Evolutionary conservation across 2,329 filamentous ascomycete genomes (phyloP), one percentile per base, ranked within the genome.

Genomic region (Colletotrichum cordylinicola): DNA sequence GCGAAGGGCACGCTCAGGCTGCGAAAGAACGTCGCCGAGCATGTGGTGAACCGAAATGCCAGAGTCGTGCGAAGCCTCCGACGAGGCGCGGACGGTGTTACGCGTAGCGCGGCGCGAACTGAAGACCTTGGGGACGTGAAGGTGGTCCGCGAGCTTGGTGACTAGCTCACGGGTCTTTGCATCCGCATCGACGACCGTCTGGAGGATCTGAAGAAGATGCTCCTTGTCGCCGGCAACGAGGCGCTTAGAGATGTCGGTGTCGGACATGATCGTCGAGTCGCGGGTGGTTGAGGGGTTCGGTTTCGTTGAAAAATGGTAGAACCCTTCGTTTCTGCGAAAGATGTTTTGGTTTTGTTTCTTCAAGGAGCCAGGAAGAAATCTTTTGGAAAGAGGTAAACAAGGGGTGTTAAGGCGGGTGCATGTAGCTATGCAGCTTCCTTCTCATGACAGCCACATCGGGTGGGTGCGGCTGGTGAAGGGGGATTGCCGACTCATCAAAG

Each of bases 51-150:
- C 16, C 12, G 35, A 62, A n/a, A 60, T 27, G 1, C 15, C 35
- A 21, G 61, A 67, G n/a, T 64, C 61, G 61, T 72, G 72, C 12
- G 72, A 74, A 24, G 52, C 62, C 56, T 73, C 43, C 39, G 64
- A 62, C 3, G 62, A 62, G 10, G 39, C 21, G 27, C 72, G 68
- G 4, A 21, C 61, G 52, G 48, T 72, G 33, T 70, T 70, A 2
- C 73, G 73, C 15, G 37, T 67, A 8, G 21, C 35, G 55, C 9
- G 37, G 52, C 37, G 31, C 58, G 43, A 43, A 8, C 55, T 31
- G 21, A 56, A 48, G 65, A 52, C 66, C 67, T 24, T 75, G 18
- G n/a, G 24, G 6, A 48, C 29, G 21, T 74, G 48, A 21, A 74
- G 62, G 3, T 75, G 72, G 56, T 56, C 55, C 16, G 72, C 39